A percentile compares a stretch with the other conserved stretches of the same genome.
phyloP scores from a whole-genome alignment of 2,329 filamentous ascomycete species.

The Hysterium pulicare region DNA sequence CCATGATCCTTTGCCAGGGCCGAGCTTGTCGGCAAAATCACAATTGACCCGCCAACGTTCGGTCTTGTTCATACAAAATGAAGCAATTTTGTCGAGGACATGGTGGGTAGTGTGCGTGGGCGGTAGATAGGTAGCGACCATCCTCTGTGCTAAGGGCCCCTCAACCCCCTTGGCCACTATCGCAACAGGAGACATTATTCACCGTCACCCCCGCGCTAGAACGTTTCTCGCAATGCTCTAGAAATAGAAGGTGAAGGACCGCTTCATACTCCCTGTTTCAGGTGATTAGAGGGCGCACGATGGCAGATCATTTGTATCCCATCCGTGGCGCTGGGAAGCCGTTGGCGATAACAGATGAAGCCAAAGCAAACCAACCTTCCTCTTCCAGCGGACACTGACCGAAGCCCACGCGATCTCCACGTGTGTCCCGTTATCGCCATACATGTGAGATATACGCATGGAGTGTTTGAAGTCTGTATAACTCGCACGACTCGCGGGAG shows the following conservation, averaged over 20 bases:
- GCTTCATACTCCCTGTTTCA: slow-evolving; percentile 28
- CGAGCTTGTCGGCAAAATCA: no score
- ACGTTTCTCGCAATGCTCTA: slow-evolving; percentile 30
- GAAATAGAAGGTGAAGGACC: slow-evolving; percentile 26
- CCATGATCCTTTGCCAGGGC: no score
- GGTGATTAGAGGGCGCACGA: slow-evolving; percentile 20
- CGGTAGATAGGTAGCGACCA: no score
- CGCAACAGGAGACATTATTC: slow-evolving; percentile 16
- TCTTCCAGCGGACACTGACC: no score
- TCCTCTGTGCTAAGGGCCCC: slow-evolving; percentile 1
- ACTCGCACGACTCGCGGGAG: background rate
- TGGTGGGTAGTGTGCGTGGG: no score
- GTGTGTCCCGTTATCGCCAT: background rate
- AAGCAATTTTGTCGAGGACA: no score
- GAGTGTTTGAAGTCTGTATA: background rate
- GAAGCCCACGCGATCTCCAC: background rate
- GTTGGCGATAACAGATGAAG: no score
- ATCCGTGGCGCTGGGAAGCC: slow-evolving; percentile 23
- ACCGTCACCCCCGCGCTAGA: slow-evolving; percentile 33
- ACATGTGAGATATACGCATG: background rate
- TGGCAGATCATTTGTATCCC: slow-evolving; percentile 17
- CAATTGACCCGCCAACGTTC: no score
- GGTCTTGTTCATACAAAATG: no score
- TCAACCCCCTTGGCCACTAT: slow-evolving; percentile 6
- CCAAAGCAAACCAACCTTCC: no score